phyloP scores from a whole-genome alignment of 495 filamentous ascomycete genomes.

The Podospora australis region DNA sequence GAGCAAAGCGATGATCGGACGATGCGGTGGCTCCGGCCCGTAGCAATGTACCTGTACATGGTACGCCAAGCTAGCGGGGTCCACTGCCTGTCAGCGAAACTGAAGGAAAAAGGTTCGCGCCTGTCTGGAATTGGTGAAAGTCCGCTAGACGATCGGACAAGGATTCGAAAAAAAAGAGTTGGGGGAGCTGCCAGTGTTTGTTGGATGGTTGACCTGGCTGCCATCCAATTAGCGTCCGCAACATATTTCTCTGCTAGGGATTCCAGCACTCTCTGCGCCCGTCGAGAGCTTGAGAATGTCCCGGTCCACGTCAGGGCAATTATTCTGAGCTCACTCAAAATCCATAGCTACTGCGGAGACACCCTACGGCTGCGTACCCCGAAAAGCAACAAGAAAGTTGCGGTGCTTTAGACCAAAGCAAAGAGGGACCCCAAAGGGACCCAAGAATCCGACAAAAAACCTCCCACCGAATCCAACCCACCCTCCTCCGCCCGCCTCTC shows the following conservation, averaged over 20 bases:
- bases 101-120: conserved; percentile 6
- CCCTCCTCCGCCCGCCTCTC: conserved; percentile 10
- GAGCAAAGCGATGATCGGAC: conserved; percentile 8
- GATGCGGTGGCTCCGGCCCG: conserved; percentile 7
- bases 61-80: conserved; percentile 5
- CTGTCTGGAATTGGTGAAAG: conserved; percentile 21
- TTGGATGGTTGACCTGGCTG: conserved; percentile 28
- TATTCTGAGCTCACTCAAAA: neutral
- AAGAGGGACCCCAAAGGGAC: too few species aligned
- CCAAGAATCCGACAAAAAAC: conserved; percentile 22
- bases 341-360: conserved; percentile 16
- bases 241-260: conserved; percentile 23
- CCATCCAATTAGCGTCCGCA: conserved; percentile 22
- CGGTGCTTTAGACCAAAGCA: too few species aligned
- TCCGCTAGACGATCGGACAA: conserved; percentile 26
- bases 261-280: conserved; percentile 13
- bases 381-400: neutral
- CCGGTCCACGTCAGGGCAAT: conserved; percentile 8
- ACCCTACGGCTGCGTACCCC: conserved; percentile 7
- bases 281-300: conserved; percentile 5
- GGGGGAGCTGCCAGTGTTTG: conserved; percentile 26
- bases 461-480: conserved; percentile 16
- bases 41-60: conserved; percentile 29
- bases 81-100: conserved; percentile 17
- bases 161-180: conserved; percentile 29